A percentile compares a stretch with the other conserved stretches of the same genome.
Conservation (phyloP, 139 green algal genomes). For the Zygnema cylindricum region DNA sequence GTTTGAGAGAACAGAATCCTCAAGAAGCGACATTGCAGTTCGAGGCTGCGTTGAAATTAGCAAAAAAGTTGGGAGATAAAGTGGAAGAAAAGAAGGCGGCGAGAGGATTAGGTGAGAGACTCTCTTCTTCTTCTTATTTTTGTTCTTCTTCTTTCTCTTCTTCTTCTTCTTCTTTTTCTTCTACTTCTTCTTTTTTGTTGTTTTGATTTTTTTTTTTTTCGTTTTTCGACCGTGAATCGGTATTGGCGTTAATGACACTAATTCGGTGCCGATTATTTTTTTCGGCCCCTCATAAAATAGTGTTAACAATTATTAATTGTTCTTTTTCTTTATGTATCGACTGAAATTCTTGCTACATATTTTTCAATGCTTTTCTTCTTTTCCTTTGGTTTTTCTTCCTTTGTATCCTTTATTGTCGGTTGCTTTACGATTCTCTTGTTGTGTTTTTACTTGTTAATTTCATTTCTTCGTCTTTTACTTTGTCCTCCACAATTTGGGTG, state of each 20-base stretch:
- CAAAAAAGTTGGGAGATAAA: slow-evolving; percentile 79
- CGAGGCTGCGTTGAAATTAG: slow-evolving; percentile 73
- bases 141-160: neutral
- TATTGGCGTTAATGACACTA: no score
- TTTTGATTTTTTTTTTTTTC: slow-evolving; percentile 1
- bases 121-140: neutral
- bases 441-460: slow-evolving; percentile 15
- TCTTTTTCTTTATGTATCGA: neutral
- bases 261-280: no score
- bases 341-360: no score
- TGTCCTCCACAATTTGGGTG: no score
- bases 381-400: no score
- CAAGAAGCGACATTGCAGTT: neutral
- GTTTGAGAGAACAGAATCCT: slow-evolving; percentile 27
- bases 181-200: neutral
- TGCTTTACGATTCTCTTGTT: slow-evolving; percentile 68
- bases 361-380: no score
- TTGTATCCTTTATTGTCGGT: slow-evolving; percentile 70
- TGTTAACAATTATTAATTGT: no score
- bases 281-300: neutral
- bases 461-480: neutral
- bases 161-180: neutral
- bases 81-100: neutral
- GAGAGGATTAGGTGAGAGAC: neutral
- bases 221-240: no score